Percentiles rank a stretch among this genome's conserved stretches.
Conservation (phyloP, 352 stramenopile species). For the Globisporangium radiosum region DNA sequence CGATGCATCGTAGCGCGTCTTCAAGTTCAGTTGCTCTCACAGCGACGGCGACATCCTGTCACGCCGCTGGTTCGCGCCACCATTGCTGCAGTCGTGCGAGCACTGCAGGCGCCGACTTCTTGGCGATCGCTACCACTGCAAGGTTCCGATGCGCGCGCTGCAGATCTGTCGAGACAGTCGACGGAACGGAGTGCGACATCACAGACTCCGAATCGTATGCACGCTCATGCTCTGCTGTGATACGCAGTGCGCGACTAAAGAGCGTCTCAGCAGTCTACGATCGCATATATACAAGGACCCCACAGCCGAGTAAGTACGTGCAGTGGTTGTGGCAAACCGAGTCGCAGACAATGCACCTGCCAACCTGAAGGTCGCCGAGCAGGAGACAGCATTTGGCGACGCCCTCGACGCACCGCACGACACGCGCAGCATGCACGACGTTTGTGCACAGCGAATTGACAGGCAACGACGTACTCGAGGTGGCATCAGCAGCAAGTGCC, state of each 20-base stretch:
- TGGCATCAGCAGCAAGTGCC: slow-evolving; percentile 4
- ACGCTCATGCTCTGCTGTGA: neutral
- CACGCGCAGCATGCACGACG: slow-evolving; percentile 8
- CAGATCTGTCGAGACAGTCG: slow-evolving; percentile 5
- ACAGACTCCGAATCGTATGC: neutral
- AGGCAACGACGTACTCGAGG: neutral
- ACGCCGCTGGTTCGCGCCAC: neutral
- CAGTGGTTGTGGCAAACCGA: no score
- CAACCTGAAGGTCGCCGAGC: slow-evolving; percentile 41
- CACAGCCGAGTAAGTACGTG: no score
- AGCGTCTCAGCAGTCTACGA: slow-evolving; percentile 32
- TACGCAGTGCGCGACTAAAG: slow-evolving; percentile 32
- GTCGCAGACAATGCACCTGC: no score
- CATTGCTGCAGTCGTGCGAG: slow-evolving; percentile 10
- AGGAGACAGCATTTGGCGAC: slow-evolving; percentile 55
- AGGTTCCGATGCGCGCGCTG: slow-evolving; percentile 58
- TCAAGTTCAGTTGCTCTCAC: no score
- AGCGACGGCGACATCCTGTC: no score
- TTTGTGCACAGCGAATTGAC: no score
- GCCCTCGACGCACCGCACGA: slow-evolving; percentile 31
- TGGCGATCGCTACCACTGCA: slow-evolving; percentile 44
- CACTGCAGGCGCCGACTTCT: slow-evolving; percentile 11
- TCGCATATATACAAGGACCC: neutral
- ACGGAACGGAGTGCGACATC: neutral
- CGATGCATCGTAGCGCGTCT: no score